Conservation (phyloP, 176 grass and related monocot genomes). For the Hordeum marinum region DNA sequence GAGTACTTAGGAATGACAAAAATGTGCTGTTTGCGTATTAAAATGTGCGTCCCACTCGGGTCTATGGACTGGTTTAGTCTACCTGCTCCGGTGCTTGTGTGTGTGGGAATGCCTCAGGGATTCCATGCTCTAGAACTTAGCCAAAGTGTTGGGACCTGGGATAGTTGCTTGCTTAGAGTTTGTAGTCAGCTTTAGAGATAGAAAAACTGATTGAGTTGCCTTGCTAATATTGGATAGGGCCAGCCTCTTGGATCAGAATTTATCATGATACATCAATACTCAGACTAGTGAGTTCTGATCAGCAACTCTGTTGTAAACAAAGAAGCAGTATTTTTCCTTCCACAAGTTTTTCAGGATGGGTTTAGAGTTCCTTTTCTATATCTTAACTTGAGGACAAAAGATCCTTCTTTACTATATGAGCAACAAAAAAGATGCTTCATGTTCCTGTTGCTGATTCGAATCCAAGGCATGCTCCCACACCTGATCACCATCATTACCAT, state of each 20-base stretch:
- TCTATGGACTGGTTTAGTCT: background rate
- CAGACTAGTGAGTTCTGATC: background rate
- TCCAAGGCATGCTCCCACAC: accelerated
- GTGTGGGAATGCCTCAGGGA: background rate
- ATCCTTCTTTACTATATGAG: background rate
- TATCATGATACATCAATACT: background rate
- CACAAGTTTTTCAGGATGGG: background rate
- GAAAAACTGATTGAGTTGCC: background rate
- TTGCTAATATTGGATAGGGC: background rate
- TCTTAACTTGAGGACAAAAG: background rate
- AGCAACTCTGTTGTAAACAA: background rate
- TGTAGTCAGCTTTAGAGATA: background rate
- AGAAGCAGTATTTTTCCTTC: background rate
- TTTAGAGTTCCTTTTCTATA: background rate
- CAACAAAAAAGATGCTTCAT: background rate
- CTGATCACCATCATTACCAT: background rate
- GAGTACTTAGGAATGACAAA: background rate
- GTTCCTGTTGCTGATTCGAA: accelerated
- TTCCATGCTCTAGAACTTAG: background rate
- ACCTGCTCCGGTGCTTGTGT: background rate
- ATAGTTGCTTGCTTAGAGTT: too few relatives aligned
- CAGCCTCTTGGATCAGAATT: background rate
- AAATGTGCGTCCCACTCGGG: background rate
- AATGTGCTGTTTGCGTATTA: background rate
- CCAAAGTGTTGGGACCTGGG: background rate